phyloP scores from a whole-genome alignment of 148 eudicot species.

The Polygonum maritimum region DNA sequence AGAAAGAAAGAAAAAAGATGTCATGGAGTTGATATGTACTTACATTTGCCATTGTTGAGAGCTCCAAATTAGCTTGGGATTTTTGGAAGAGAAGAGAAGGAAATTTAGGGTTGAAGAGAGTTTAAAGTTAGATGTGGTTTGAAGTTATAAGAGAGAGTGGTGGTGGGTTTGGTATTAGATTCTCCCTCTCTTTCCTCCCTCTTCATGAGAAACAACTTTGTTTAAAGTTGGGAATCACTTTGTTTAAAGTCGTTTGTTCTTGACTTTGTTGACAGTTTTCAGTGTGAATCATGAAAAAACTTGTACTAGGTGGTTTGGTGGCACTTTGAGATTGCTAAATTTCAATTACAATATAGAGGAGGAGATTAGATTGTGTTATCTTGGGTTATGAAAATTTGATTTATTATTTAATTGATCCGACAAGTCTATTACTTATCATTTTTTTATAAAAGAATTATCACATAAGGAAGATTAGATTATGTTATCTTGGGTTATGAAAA shows the following conservation, averaged over 20 bases:
- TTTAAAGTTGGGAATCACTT: neutral
- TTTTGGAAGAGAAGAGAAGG: neutral
- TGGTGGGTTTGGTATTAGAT: conserved; percentile 2
- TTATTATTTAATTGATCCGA: no score
- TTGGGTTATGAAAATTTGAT: no score
- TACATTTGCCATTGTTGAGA: conserved; percentile 1
- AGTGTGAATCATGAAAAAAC: neutral
- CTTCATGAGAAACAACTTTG: neutral
- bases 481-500: no score
- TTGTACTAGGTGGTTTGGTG: neutral
- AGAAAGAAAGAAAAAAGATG: neutral
- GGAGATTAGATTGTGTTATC: no score
- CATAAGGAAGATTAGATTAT: no score
- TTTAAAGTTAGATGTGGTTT: neutral
- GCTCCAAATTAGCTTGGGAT: neutral
- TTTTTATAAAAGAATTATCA: no score
- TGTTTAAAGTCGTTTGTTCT: neutral
- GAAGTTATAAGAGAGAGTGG: neutral
- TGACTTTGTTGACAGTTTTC: conserved; percentile 1
- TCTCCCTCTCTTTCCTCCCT: neutral
- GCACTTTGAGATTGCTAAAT: neutral
- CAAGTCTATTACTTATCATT: no score
- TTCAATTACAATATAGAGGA: no score
- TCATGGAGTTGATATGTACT: neutral
- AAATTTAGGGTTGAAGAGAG: neutral